phyloP scores from a whole-genome alignment of 257 asterid species.

The Gentiana straminea region DNA sequence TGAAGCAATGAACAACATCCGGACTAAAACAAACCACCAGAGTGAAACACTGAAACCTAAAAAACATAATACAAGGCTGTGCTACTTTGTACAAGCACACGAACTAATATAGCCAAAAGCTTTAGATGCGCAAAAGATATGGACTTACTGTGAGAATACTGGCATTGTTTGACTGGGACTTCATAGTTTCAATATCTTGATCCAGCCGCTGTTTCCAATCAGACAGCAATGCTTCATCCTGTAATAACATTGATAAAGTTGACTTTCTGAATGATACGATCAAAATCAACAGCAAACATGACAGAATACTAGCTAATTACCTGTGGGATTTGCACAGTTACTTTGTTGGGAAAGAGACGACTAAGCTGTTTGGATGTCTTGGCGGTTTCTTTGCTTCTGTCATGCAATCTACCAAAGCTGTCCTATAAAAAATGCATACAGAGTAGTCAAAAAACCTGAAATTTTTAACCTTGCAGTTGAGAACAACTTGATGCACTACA shows the following conservation, averaged over 20 bases:
- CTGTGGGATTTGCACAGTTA: conserved; percentile 83
- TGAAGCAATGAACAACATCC: background rate
- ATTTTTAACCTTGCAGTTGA: no score
- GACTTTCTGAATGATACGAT: background rate
- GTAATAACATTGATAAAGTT: conserved; percentile 9
- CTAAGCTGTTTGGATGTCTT: conserved; percentile 74
- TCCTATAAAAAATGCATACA: conserved; percentile 35
- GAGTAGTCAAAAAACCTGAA: no score
- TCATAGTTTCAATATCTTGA: conserved; percentile 75
- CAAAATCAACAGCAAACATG: background rate
- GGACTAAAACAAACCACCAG: background rate
- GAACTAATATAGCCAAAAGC: background rate
- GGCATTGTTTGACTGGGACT: conserved; percentile 60
- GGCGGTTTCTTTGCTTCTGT: conserved; percentile 75
- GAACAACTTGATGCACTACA: no score
- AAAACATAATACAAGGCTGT: background rate
- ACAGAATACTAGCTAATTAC: conserved; percentile 20
- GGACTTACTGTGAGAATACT: conserved; percentile 65
- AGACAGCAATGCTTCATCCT: conserved; percentile 67
- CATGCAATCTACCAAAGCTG: conserved; percentile 69
- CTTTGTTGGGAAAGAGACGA: conserved; percentile 93
- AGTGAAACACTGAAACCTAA: background rate
- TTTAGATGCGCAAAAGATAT: background rate
- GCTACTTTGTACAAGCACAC: background rate
- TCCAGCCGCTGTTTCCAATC: conserved; percentile 89